These are phyloP conservation scores for Melocanna baccifera DNA, from an alignment of 176 grass and related monocot genomes.

Conservation along the genomic window DNA sequence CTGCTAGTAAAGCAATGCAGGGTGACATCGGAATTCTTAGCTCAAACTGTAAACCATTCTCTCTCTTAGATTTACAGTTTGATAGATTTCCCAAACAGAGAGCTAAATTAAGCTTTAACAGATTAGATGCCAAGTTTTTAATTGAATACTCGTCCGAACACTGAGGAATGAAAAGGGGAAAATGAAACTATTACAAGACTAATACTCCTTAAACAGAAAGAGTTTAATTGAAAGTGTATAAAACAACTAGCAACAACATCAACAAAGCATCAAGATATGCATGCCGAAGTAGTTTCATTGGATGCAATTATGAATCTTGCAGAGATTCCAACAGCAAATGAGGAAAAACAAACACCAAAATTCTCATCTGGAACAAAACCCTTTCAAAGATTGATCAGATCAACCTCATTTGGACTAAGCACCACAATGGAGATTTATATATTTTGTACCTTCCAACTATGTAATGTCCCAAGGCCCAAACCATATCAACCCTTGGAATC, in stretches of 20 bases:
- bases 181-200: neutral
- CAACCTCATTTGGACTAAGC: neutral
- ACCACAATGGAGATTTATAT: neutral
- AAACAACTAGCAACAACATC: neutral
- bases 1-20: neutral
- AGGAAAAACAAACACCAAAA: neutral
- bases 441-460: neutral
- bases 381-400: constrained; percentile 4
- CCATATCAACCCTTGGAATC: neutral
- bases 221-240: neutral
- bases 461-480: neutral
- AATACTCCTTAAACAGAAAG: neutral
- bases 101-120: neutral
- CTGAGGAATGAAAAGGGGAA: neutral
- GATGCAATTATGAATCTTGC: neutral
- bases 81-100: neutral
- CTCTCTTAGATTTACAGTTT: constrained; percentile 6
- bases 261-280: neutral
- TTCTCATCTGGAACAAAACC: neutral
- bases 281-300: neutral
- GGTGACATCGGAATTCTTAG: neutral
- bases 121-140: neutral
- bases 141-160: neutral
- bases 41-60: neutral
- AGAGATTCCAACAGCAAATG: neutral